Conservation (phyloP, 2,329 filamentous ascomycete genomes). For the Didymella arachidicola region DNA sequence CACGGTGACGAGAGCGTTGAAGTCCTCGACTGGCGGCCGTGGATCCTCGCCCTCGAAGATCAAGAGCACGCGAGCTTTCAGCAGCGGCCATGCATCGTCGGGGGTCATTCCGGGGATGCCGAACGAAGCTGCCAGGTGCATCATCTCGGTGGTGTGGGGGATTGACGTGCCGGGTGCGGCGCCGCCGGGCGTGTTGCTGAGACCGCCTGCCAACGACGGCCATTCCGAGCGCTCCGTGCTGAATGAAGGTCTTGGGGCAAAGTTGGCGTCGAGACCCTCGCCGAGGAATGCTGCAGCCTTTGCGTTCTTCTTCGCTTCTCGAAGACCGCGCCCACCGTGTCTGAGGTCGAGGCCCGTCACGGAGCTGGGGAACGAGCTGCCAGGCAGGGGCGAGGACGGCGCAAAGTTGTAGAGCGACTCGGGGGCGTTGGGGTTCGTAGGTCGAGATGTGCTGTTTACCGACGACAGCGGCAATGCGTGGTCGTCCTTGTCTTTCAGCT, state of each 20-base stretch:
- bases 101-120: constrained; percentile 58
- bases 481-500: constrained; percentile 75
- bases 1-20: constrained; percentile 80
- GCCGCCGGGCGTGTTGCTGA: constrained; percentile 35
- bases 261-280: constrained; percentile 42
- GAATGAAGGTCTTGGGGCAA: constrained; percentile 50
- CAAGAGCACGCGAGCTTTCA: constrained; percentile 77
- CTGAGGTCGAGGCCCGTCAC: constrained; percentile 81
- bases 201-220: constrained; percentile 37
- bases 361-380: constrained; percentile 76
- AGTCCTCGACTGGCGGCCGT: constrained; percentile 80
- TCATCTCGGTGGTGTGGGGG: constrained; percentile 51
- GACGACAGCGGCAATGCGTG: constrained; percentile 74
- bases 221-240: constrained; percentile 51
- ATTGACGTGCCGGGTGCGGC: constrained; percentile 39
- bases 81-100: constrained; percentile 83
- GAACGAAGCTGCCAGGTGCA: constrained; percentile 56
- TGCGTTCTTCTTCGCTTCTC: constrained; percentile 73
- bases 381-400: constrained; percentile 74
- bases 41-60: constrained; percentile 85
- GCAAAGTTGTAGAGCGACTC: constrained; percentile 82
- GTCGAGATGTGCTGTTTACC: constrained; percentile 77
- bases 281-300: constrained; percentile 54
- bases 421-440: constrained; percentile 76
- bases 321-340: constrained; percentile 76